Conservation (phyloP, 2,329 filamentous ascomycete species). For the Alternaria incomplexa region DNA sequence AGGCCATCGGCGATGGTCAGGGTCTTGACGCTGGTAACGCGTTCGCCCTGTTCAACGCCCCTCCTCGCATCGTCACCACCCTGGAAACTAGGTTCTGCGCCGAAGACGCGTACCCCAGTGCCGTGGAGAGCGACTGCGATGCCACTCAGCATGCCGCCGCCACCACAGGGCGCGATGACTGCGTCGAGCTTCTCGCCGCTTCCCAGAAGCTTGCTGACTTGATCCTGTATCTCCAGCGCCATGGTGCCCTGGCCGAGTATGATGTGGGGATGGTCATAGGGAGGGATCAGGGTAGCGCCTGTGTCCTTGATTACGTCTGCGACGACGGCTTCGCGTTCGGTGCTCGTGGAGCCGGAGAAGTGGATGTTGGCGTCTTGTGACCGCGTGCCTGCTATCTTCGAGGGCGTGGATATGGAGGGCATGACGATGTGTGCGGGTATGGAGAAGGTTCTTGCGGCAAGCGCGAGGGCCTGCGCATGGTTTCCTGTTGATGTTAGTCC, state of each 20-base stretch:
- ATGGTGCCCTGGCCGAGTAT: conserved; percentile 93
- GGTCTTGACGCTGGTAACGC: conserved; percentile 72
- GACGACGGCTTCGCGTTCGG: conserved; percentile 81
- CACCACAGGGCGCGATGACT: conserved; percentile 82
- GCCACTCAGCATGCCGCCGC: conserved; percentile 86
- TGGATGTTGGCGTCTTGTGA: conserved; percentile 78
- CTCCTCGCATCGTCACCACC: conserved; percentile 83
- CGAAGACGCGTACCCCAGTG: conserved; percentile 79
- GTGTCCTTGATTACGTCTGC: conserved; percentile 72
- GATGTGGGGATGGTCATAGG: conserved; percentile 91
- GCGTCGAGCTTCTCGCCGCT: conserved; percentile 49
- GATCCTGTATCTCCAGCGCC: conserved; percentile 79
- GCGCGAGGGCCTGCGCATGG: conserved; percentile 89
- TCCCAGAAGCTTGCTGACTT: conserved; percentile 65
- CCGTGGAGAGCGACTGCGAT: conserved; percentile 77
- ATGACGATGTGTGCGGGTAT: conserved; percentile 90
- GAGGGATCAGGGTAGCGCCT: conserved; percentile 80
- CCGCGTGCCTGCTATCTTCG: conserved; percentile 83
- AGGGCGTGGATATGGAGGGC: conserved; percentile 82
- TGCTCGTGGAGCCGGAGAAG: conserved; percentile 80
- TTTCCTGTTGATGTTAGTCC: conserved; percentile 67
- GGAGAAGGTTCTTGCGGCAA: conserved; percentile 75
- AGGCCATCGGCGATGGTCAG: conserved; percentile 89
- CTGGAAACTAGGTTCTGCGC: conserved; percentile 81
- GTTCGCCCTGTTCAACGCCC: conserved; percentile 67